Percentiles rank a stretch among this genome's conserved stretches.
Evolutionary conservation across 2,329 filamentous ascomycete genomes (phyloP).

Genomic region (Tolypocladium amazonense): DNA sequence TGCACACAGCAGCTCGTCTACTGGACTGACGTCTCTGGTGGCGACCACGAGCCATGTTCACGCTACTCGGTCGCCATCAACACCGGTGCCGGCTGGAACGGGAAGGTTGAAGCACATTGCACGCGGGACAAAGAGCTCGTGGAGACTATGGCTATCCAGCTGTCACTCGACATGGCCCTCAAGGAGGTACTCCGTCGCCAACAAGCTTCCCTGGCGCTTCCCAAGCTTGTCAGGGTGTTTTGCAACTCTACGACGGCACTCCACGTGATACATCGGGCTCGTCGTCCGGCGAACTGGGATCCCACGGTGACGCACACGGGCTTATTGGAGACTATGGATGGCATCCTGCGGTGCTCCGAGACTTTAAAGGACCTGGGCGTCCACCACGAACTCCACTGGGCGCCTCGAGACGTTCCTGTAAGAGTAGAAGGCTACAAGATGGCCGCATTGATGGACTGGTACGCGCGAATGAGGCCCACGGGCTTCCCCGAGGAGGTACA

Average conservation of each 20-base stretch:
- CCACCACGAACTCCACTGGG: conserved; percentile 9
- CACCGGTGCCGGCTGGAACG: not conserved
- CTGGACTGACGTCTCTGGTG: not conserved
- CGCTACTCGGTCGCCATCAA: not conserved
- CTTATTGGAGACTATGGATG: not conserved
- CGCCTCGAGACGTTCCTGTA: conserved; percentile 1
- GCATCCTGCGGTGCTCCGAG: not conserved
- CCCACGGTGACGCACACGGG: not conserved
- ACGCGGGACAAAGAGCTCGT: not conserved
- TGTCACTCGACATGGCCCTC: conserved; percentile 6
- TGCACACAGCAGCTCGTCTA: not conserved
- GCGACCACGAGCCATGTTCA: too few relatives aligned
- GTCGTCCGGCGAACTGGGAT: not conserved
- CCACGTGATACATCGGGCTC: not conserved
- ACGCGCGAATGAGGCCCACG: not conserved
- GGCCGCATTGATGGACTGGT: conserved; percentile 1
- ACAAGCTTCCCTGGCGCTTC: too few relatives aligned
- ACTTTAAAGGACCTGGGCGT: conserved; percentile 1
- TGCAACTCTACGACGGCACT: conserved; percentile 3
- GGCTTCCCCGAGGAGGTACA: not conserved
- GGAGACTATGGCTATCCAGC: conserved; percentile 5
- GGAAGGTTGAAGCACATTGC: not conserved
- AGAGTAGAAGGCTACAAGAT: conserved; percentile 3
- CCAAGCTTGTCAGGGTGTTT: conserved; percentile 5
- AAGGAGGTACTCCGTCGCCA: not conserved